Base-by-base conservation (phyloP, 768 basidiomycete genomes). In the Calocybe gangraenosa region DNA sequence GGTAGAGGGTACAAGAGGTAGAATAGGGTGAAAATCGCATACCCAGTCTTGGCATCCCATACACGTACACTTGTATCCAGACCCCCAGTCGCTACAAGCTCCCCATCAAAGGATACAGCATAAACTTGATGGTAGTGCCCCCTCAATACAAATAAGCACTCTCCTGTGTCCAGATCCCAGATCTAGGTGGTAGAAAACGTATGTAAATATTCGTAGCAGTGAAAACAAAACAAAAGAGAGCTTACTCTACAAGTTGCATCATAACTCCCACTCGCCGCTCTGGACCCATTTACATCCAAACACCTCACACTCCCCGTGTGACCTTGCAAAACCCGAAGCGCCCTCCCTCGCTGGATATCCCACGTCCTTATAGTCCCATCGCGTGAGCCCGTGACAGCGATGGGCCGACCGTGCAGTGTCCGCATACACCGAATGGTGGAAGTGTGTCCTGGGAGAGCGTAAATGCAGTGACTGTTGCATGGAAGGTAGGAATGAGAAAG, bases 71-170 rank as follows among this genome's bases (percentile, higher is more conserved):
- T 91, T n/a, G 91, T 93, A 56, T 97, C 94, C 51, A 95, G 66
- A n/a, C 86, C 86, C 3, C 92, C 94, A 5, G 89, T 89, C 1
- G 84, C 89, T 40, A 94, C 76, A 10, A 80, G 70, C 14, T 80
- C 66, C 0, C 94, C 93, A 55, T 95, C 91, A 52, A 92, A 94
- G 8, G 91, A 90, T 32, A 96, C 87, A 0, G 84, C 80, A 58
- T 97, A 97, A 8, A 96, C 86, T 66, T 92, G 88, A 56, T 88
- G 85, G 43, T 81, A 79, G 61, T 97, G 94, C 0, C 94, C 94
- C 8, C 71, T 56, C 21, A 95, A 78, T 28, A 91, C 78, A 46
- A 87, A 85, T 25, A 95, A 49, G 61, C 93, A 97, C 58, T 84
- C 76, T 2, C 94, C 93, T 0, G 86, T 92, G 53, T 95, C 91